These are phyloP conservation scores for Tulasnella sp. DNA, from an alignment of 768 basidiomycete species.

Conservation along the genomic window DNA sequence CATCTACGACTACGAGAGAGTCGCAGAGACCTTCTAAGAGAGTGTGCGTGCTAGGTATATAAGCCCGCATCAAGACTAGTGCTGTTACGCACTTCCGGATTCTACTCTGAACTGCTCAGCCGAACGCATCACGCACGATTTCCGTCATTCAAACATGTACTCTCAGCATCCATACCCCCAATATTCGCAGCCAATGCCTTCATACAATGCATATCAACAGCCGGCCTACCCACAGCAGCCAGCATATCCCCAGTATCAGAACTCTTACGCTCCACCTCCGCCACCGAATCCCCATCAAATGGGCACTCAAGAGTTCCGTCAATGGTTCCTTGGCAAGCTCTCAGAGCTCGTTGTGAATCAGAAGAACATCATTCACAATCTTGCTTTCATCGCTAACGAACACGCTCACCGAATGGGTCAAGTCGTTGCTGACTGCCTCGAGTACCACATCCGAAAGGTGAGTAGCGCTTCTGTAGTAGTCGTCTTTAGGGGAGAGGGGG, in stretches of 20 bases:
- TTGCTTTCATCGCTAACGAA: slow-evolving; percentile 90
- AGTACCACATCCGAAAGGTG: slow-evolving; percentile 81
- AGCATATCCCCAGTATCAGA: slow-evolving; percentile 12
- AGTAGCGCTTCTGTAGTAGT: slow-evolving; percentile 38
- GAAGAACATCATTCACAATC: slow-evolving; percentile 82
- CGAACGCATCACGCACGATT: neutral
- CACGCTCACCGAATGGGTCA: slow-evolving; percentile 61
- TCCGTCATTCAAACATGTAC: slow-evolving; percentile 10
- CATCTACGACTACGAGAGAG: neutral
- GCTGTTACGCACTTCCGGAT: neutral
- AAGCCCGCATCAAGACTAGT: neutral
- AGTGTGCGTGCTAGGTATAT: neutral
- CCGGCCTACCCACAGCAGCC: slow-evolving; percentile 6
- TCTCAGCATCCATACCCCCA: slow-evolving; percentile 2
- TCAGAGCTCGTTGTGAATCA: slow-evolving; percentile 87
- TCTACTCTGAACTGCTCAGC: neutral
- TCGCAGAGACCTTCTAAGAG: neutral
- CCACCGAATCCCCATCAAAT: slow-evolving; percentile 26
- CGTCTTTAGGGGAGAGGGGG: neutral
- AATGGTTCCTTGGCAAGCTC: slow-evolving; percentile 68
- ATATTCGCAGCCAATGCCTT: neutral
- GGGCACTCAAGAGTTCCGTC: slow-evolving; percentile 63
- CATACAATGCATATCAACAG: slow-evolving; percentile 2
- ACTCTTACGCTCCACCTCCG: slow-evolving; percentile 19
- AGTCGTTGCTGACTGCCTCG: slow-evolving; percentile 72